phyloP scores from a whole-genome alignment of 108 stramenopile genomes.

The Cyclostephanos invisitatus region DNA sequence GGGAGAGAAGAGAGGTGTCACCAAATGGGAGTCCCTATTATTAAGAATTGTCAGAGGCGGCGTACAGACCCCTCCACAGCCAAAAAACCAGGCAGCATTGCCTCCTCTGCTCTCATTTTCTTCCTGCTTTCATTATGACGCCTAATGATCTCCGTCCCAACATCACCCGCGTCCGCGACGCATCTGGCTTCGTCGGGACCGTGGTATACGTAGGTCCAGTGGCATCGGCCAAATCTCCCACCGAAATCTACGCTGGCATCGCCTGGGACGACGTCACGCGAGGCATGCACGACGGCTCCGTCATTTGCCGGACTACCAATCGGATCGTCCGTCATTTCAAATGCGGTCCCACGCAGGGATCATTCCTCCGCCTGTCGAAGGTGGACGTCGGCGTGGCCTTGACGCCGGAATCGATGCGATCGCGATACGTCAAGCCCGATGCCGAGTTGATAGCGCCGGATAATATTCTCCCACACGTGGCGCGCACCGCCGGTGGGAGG shows the following conservation, averaged over 20 bases:
- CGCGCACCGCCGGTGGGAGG: slow-evolving; percentile 69
- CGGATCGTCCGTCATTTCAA: slow-evolving; percentile 77
- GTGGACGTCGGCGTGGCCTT: slow-evolving; percentile 69
- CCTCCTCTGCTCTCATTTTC: background rate
- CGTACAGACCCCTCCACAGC: no score
- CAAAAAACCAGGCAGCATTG: no score
- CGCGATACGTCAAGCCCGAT: slow-evolving; percentile 69
- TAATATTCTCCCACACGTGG: slow-evolving; percentile 78
- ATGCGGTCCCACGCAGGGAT: slow-evolving; percentile 67
- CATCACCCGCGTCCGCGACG: slow-evolving; percentile 77
- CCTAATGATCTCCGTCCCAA: slow-evolving; percentile 35
- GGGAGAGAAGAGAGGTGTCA: no score
- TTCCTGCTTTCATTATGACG: slow-evolving; percentile 1
- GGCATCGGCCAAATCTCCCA: slow-evolving; percentile 75
- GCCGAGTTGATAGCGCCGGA: slow-evolving; percentile 80
- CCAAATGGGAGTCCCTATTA: no score
- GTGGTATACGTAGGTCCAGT: slow-evolving; percentile 88
- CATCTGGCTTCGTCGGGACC: slow-evolving; percentile 83
- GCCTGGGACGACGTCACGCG: slow-evolving; percentile 83
- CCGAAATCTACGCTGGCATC: slow-evolving; percentile 83
- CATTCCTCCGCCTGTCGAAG: slow-evolving; percentile 67
- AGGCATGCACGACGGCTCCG: slow-evolving; percentile 89
- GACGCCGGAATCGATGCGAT: slow-evolving; percentile 49
- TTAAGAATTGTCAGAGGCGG: no score
- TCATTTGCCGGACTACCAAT: slow-evolving; percentile 75